Evolutionary conservation across 2,329 filamentous ascomycete species (phyloP), one percentile per base, ranked within the genome.

Genomic region (Xylariaceae sp.): DNA sequence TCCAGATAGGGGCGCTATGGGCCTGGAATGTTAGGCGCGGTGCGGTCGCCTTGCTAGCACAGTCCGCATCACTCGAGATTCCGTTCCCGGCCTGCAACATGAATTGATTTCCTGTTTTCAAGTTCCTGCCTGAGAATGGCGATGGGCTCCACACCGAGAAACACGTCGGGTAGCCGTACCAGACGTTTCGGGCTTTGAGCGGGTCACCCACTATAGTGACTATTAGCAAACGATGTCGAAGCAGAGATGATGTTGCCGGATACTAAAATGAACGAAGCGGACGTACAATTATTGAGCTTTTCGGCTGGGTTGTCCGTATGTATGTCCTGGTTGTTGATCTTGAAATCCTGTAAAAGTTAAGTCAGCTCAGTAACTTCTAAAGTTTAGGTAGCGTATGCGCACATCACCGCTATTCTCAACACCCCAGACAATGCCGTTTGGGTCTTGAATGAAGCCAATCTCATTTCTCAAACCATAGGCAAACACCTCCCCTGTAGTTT

Each of bases 231-330:
- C n/a, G n/a, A n/a, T n/a, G n/a, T 16, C 36, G 20, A 6, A 16
- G 3, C 20, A 16, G 13, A 20, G 3, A 10, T 6, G 3, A 3
- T 4, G 10, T n/a, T n/a, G n/a, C n/a, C n/a, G n/a, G n/a, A 23
- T 6, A 39, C 3, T 5, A 3, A 23, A 6, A 39, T n/a, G 6
- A 3, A 11, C 13, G 15, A 10, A 26, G 20, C 13, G 6, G 6
- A 55, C 67, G 59, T 62, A 70, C 83, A 76, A 69, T 81, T 86
- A 69, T 88, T 87, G 61, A 88, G 69, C 69, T 88, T 82, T 63
- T 88, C 85, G 3, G 80, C 83, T 1, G 85, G 85, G 63, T 87
- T 87, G 65, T 86, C 75, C 37, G 77, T 72, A 61, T 84, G 81
- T 48, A 86, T 79, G 46, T 83, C 80, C 23, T 75, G 62, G 37